Evolutionary conservation across 345 rosid species (phyloP), one percentile per base, ranked within the genome.

Genomic region (Excoecaria cochinchinensis): DNA sequence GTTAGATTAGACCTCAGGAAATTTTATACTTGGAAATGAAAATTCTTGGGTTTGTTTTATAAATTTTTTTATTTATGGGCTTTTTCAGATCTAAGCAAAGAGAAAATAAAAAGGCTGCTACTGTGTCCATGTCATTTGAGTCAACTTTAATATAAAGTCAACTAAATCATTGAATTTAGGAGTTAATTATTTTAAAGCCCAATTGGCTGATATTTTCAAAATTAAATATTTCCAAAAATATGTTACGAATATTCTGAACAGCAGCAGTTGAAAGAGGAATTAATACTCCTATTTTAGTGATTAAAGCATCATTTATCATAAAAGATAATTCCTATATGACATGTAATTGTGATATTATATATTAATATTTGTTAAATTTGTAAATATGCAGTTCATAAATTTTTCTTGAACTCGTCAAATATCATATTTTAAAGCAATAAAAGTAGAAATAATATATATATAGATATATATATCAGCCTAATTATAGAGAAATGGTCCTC

Each of bases 71-170:
- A 0, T 19, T 39, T 40, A 5, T 17, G 51, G 40, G 56, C 4
- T 52, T 53, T 70, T 70, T 52, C 61, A 53, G 61, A 70, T 70
- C 48, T 9, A 53, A 70, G 48, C 59, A 70, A 53, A 70, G 61
- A 51, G 38, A n/a, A 51, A 52, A 21, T 31, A 38, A n/a, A 51
- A 52, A 21, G 25, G 59, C 60, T 31, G 46, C 47, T 6, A 60
- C 73, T 31, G 36, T 52, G 31, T 19, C 42, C 57, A 68, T 4
- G 8, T 70, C 73, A 42, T 44, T 72, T 46, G 67, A 59, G 75
- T 72, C 75, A 59, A 60, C 75, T 72, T 72, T 46, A 72, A 72
- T 58, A 44, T 17, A 60, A 72, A 72, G 75, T 72, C 75, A 59
- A 72, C 67, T 71, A 42, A 17, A 38, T 13, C 6, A 42, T 13